Evolutionary conservation across 1,139 yeast genomes (phyloP).

Genomic region (Lodderomyces metapsilosis): DNA sequence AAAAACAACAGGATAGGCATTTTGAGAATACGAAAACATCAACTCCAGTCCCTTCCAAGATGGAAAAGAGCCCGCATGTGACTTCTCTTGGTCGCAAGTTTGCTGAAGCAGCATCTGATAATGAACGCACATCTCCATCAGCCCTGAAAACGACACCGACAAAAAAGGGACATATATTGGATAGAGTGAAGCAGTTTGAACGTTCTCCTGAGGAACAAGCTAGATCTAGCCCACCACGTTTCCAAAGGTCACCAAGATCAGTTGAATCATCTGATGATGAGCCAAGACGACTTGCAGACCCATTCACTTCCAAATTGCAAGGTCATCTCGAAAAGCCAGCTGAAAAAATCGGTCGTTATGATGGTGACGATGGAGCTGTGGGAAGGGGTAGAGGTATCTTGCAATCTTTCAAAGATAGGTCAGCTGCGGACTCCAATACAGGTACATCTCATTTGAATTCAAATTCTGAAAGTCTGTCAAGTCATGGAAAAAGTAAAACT

Average conservation of each 20-base stretch:
- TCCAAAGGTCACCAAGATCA: conserved; percentile 5
- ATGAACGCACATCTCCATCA: conserved; percentile 7
- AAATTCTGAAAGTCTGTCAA: neutral
- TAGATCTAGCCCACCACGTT: conserved; percentile 6
- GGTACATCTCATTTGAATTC: neutral
- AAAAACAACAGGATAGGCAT: neutral
- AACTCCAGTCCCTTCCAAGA: neutral
- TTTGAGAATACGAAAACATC: neutral
- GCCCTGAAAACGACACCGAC: conserved; percentile 8
- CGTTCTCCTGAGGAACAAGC: conserved; percentile 17
- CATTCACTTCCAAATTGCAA: conserved; percentile 14
- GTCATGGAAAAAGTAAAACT: too few species aligned
- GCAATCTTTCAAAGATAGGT: conserved; percentile 34
- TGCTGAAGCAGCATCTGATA: conserved; percentile 1
- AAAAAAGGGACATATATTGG: conserved; percentile 26
- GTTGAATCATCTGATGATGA: conserved; percentile 10
- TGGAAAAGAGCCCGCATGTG: neutral
- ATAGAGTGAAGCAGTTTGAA: conserved; percentile 41
- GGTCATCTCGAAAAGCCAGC: conserved; percentile 6
- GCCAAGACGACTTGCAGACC: conserved; percentile 17
- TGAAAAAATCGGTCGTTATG: conserved; percentile 8
- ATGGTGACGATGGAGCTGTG: conserved; percentile 1
- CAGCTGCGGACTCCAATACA: conserved; percentile 16
- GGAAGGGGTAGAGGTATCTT: conserved; percentile 32
- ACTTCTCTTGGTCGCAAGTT: conserved; percentile 2